phyloP scores from a whole-genome alignment of 106 monocot species.

The Iris macrosiphon region DNA sequence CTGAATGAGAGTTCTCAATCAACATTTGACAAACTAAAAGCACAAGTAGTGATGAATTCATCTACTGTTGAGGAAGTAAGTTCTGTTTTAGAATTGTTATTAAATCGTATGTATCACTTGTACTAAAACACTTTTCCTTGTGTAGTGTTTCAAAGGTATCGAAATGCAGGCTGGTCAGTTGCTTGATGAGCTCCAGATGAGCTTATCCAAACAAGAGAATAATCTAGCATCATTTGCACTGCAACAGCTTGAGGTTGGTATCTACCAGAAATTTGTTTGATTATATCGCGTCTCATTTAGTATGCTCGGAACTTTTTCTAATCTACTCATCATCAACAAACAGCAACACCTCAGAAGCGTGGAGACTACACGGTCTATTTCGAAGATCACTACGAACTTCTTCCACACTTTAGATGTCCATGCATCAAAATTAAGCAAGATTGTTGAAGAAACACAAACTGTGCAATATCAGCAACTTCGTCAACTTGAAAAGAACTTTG shows the following conservation, averaged over 20 bases:
- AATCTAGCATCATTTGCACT: slow-evolving; percentile 30
- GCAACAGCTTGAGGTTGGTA: slow-evolving; percentile 46
- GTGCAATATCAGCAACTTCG: slow-evolving; percentile 42
- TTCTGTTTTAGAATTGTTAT: neutral
- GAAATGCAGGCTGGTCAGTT: slow-evolving; percentile 32
- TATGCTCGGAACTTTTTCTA: neutral
- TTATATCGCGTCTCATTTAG: neutral
- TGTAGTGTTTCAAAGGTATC: slow-evolving; percentile 39
- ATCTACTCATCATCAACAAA: neutral
- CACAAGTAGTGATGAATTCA: slow-evolving; percentile 27
- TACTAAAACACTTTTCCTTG: neutral
- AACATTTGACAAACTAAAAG: slow-evolving; percentile 27
- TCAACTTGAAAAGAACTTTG: slow-evolving; percentile 73
- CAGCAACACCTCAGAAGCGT: slow-evolving; percentile 56
- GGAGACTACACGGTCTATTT: slow-evolving; percentile 59
- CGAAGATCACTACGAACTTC: slow-evolving; percentile 49
- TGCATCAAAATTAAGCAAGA: slow-evolving; percentile 36
- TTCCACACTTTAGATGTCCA: slow-evolving; percentile 52
- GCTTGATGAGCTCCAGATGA: slow-evolving; percentile 41
- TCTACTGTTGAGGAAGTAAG: slow-evolving; percentile 38
- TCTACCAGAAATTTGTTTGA: neutral
- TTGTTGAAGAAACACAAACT: slow-evolving; percentile 60
- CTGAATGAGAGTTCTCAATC: slow-evolving; percentile 31
- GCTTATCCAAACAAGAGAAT: slow-evolving; percentile 31
- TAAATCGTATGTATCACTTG: neutral